A percentile compares a stretch with the other conserved stretches of the same genome.
Conservation (phyloP, 257 asterid species). For the Gynochthodes officinalis region DNA sequence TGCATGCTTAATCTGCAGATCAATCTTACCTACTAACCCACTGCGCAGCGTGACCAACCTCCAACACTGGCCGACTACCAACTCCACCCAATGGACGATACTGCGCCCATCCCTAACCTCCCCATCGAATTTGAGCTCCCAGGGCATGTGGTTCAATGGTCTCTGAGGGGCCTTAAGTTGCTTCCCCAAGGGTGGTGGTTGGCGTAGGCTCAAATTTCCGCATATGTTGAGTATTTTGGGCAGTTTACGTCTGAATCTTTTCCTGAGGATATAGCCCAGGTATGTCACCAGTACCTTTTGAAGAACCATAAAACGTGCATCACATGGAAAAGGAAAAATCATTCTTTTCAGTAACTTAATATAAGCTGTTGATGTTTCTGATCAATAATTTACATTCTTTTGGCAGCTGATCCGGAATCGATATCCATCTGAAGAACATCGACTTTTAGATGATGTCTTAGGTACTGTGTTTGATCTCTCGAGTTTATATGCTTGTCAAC, state of each 20-base stretch:
- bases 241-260: conserved; percentile 95
- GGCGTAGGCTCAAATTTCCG: conserved; percentile 87
- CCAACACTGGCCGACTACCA: too few relatives aligned
- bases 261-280: conserved; percentile 98
- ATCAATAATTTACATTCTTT: conserved; percentile 18
- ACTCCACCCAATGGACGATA: too few relatives aligned
- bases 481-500: neutral
- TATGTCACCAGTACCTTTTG: conserved; percentile 31
- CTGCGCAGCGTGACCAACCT: too few relatives aligned
- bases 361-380: conserved; percentile 16
- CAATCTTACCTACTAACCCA: too few relatives aligned
- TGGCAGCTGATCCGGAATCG: conserved; percentile 85
- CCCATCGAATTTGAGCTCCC: too few relatives aligned
- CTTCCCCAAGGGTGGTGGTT: too few relatives aligned
- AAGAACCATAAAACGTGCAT: neutral
- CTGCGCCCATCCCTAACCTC: too few relatives aligned
- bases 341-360: conserved; percentile 11
- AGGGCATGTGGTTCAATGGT: too few relatives aligned
- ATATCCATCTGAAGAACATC: conserved; percentile 77
- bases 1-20: too few relatives aligned
- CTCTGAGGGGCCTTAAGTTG: too few relatives aligned
- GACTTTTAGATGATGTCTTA: conserved; percentile 91
- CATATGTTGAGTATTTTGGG: conserved; percentile 91
- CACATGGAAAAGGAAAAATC: neutral
- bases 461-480: conserved; percentile 43